Evolutionary conservation across 768 basidiomycete genomes (phyloP).

Genomic region (Naematelia encephala): DNA sequence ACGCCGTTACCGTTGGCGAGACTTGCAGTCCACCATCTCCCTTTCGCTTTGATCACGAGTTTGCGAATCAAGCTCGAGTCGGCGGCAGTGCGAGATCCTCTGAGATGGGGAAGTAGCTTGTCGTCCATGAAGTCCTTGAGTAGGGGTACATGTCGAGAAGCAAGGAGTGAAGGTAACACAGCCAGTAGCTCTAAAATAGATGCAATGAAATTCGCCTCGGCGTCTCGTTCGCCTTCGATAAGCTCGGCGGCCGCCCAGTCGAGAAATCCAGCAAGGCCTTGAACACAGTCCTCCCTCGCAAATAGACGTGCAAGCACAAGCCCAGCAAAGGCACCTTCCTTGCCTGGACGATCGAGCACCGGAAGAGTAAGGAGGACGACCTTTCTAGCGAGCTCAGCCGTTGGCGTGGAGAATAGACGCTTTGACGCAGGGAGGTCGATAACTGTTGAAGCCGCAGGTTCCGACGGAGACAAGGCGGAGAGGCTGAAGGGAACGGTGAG

Average conservation of each 20-base stretch:
- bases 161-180: conserved; percentile 51
- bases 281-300: conserved; percentile 60
- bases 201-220: conserved; percentile 38
- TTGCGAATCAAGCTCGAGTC: conserved; percentile 40
- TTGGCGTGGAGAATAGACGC: conserved; percentile 56
- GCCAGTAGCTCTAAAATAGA: conserved; percentile 34
- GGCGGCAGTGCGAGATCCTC: conserved; percentile 26
- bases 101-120: conserved; percentile 55
- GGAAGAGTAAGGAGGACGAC: conserved; percentile 33
- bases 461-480: conserved; percentile 68
- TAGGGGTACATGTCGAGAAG: conserved; percentile 58
- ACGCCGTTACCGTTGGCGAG: conserved; percentile 23
- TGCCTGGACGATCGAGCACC: conserved; percentile 54
- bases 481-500: conserved; percentile 92
- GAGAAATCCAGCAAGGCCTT: conserved; percentile 24
- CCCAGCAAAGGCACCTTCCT: conserved; percentile 80
- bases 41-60: conserved; percentile 44
- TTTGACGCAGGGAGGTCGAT: conserved; percentile 20
- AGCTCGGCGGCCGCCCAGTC: conserved; percentile 30
- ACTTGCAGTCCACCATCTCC: conserved; percentile 46
- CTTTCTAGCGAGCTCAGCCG: conserved; percentile 57
- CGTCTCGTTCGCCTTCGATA: conserved; percentile 24
- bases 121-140: conserved; percentile 58
- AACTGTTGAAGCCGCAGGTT: conserved; percentile 48
- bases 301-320: conserved; percentile 77